Conservation (phyloP, 352 stramenopile genomes). For the Blastocystis sp. region DNA sequence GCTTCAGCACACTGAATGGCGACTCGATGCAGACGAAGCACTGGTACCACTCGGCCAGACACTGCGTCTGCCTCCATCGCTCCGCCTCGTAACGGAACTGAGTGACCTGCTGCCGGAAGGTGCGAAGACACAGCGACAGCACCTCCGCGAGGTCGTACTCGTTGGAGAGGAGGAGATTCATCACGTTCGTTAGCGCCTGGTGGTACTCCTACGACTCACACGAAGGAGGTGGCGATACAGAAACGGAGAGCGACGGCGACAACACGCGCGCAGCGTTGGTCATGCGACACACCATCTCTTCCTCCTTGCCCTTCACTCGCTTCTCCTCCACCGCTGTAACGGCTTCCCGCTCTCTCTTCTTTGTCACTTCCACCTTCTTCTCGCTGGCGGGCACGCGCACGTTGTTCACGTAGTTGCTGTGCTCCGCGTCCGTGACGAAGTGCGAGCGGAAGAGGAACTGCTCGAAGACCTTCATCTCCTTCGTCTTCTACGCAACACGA, state of each 20-base stretch:
- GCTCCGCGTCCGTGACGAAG: conserved; percentile 49
- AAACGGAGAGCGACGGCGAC: not conserved
- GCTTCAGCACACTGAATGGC: not conserved
- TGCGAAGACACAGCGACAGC: not conserved
- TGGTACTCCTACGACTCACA: conserved; percentile 32
- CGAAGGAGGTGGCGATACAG: not conserved
- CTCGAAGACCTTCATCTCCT: conserved; percentile 55
- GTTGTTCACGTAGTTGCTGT: conserved; percentile 49
- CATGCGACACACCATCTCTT: not conserved
- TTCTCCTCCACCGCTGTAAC: not conserved
- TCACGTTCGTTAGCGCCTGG: not conserved
- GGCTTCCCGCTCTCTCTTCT: not conserved
- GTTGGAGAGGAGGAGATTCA: not conserved
- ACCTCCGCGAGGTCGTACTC: not conserved
- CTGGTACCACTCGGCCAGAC: not conserved
- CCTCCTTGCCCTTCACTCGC: not conserved
- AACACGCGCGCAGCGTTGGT: not conserved
- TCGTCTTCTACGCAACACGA: conserved; percentile 24
- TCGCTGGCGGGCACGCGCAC: not conserved
- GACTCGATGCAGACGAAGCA: not conserved
- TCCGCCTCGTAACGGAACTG: not conserved
- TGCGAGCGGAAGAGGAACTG: conserved; percentile 42
- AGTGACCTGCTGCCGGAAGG: not conserved
- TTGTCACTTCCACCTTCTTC: no score
- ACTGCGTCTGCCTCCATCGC: not conserved